Evolutionary conservation across 192 early-diverging fungal species (phyloP), one percentile per base, ranked within the genome.

Genomic region (Jimgerdemannia lactiflua): DNA sequence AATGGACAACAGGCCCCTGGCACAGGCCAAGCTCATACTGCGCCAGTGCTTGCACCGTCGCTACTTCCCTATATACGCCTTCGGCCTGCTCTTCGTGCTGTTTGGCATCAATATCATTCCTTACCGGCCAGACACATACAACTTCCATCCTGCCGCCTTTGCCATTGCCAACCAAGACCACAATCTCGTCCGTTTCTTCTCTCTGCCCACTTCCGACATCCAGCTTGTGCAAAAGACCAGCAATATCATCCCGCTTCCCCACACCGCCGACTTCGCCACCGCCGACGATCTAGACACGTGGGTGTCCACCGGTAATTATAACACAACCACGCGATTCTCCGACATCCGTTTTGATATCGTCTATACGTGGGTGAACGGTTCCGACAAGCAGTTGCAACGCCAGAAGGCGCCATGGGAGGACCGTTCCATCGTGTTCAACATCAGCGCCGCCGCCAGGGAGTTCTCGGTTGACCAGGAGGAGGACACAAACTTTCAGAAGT

Each of bases 361-460:
- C 43, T 84, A 84, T 64, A 84, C 80, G 19, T 84, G 83, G 83
- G 83, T 84, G 39, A 84, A 84, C 71, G 83, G 83, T 39, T 81
- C 79, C 0, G 83, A 84, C 8, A 59, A 59, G 49, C 49, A 14
- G 14, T 2, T 59, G 14, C 49, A 14, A 59, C 6, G 14, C 14
- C 49, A 59, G 14, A 59, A 59, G 49, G 49, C 49, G 8, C 49
- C 49, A 10, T 59, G 49, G 49, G 49, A 59, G 49, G 49, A 59
- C 49, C 49, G 49, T 59, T 59, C 49, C 49, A 59, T 10, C 49
- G 49, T 59, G 14, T 59, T 59, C 14, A 29, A 29, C 49, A 59
- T 59, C 49, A 59, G 49, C 29, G 49, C 6, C 14, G 49, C 49
- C 49, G 49, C 49, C 49, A 59, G 14, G 29, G 29, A 29, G 29